Evolutionary conservation across 2,329 filamentous ascomycete species (phyloP).

Genomic region (Cladosporium colombiae): DNA sequence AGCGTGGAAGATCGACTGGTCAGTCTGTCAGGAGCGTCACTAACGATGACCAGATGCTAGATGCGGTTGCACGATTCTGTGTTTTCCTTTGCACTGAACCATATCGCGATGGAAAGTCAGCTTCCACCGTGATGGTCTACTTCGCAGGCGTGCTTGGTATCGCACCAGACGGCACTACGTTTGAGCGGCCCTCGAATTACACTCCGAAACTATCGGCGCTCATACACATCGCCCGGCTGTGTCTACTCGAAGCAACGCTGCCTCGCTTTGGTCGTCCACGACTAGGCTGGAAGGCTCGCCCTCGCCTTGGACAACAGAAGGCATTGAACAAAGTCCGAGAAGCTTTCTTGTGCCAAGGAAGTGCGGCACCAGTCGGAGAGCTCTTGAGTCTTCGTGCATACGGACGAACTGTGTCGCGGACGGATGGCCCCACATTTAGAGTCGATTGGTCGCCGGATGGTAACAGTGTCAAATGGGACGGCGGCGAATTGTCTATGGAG

Average conservation of each 20-base stretch:
- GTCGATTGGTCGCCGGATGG: neutral
- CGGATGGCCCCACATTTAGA: neutral
- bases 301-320: neutral
- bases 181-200: conserved; percentile 20
- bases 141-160: conserved; percentile 18
- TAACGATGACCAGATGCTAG: neutral
- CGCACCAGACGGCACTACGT: conserved; percentile 9
- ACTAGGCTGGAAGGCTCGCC: neutral
- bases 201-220: conserved; percentile 19
- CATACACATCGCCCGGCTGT: conserved; percentile 5
- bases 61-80: neutral
- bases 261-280: neutral
- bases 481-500: neutral
- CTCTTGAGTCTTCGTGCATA: conserved; percentile 13
- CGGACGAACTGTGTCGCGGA: conserved; percentile 8
- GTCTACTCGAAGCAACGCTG: conserved; percentile 5
- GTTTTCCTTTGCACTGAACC: neutral
- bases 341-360: conserved; percentile 14
- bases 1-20: no score
- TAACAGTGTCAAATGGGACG: neutral
- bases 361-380: conserved; percentile 11
- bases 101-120: conserved; percentile 1
- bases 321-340: conserved; percentile 8
- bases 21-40: no score
- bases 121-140: conserved; percentile 18